Evolutionary conservation across 352 stramenopile genomes (phyloP), one percentile per base, ranked within the genome.

Genomic region (Globisporangium irregulare): DNA sequence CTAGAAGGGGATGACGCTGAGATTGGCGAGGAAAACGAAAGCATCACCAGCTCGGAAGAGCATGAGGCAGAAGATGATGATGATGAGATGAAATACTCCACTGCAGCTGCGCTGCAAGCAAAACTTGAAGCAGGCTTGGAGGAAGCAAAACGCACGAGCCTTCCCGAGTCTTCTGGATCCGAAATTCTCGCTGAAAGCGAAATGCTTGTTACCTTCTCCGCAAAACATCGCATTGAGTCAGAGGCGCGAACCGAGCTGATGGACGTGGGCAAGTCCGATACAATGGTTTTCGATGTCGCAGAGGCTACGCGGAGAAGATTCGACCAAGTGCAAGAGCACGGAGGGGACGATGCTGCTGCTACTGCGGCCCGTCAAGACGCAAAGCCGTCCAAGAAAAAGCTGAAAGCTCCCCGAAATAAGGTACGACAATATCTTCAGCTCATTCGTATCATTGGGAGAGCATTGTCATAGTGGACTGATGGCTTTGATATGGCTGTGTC

Each of bases 241-340:
- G 64, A 65, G 15, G 22, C 63, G 7, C 62, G 66, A 6, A 76
- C 73, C 0, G 73, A 80, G 20, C 29, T 75, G 10, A 74, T 70
- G 0, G 74, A 82, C 46, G 46, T 51, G 8, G 55, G 36, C 53
- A 81, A 80, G 41, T 69, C 74, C 20, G 73, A 78, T 12, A 78
- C 70, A 10, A 73, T 15, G 22, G 56, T 64, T 14, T 7, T 69
- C 7, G 22, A 46, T 22, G 41, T 7, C 12, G 38, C 38, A 20
- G 18, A 24, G 14, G 14, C 2, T 27, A 36, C 15, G 18, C 4
- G 20, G 41, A 50, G 15, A 20, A 56, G 54, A 57, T 48, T 46
- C 14, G 41, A 27, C 14, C 27, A 71, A 20, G 38, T 59, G 29
- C 43, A 43, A 38, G 61, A 15, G 63, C 43, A 59, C 71, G 54